phyloP scores from a whole-genome alignment of 2,329 filamentous ascomycete genomes.

The Didymella sp. region DNA sequence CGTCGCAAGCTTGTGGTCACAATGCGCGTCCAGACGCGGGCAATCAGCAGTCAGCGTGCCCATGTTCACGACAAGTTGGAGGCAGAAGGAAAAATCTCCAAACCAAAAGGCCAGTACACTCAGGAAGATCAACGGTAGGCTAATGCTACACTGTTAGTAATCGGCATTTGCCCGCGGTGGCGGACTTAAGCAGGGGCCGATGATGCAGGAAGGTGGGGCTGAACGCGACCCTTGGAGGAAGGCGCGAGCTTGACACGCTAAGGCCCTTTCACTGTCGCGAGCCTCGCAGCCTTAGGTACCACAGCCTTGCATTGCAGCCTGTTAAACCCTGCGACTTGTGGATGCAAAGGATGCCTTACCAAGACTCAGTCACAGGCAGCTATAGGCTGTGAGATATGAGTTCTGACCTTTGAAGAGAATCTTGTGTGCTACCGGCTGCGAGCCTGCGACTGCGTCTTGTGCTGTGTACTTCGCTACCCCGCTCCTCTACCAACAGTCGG shows the following conservation, averaged over 20 bases:
- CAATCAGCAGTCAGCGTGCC: constrained; percentile 51
- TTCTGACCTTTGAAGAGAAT: neutral
- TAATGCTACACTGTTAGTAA: constrained; percentile 1
- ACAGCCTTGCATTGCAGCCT: neutral
- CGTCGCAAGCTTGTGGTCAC: constrained; percentile 52
- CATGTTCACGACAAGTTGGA: constrained; percentile 31
- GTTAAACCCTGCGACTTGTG: no score
- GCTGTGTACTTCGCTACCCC: neutral
- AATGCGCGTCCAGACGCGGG: constrained; percentile 47
- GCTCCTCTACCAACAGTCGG: neutral
- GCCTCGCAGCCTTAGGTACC: neutral
- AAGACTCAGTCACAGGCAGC: neutral
- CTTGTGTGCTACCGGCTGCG: neutral
- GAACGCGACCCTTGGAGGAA: constrained; percentile 2
- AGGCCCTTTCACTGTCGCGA: neutral
- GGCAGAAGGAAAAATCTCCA: neutral
- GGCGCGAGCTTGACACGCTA: constrained; percentile 2
- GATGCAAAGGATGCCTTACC: neutral
- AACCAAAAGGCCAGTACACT: neutral
- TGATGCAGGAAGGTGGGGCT: constrained; percentile 15
- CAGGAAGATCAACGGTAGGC: neutral
- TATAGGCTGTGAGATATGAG: neutral
- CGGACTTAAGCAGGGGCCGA: constrained; percentile 5
- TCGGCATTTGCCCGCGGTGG: constrained; percentile 7
- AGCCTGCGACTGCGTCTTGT: neutral